Conservation (phyloP, 352 stramenopile species). For the Pythium myriotylum region DNA sequence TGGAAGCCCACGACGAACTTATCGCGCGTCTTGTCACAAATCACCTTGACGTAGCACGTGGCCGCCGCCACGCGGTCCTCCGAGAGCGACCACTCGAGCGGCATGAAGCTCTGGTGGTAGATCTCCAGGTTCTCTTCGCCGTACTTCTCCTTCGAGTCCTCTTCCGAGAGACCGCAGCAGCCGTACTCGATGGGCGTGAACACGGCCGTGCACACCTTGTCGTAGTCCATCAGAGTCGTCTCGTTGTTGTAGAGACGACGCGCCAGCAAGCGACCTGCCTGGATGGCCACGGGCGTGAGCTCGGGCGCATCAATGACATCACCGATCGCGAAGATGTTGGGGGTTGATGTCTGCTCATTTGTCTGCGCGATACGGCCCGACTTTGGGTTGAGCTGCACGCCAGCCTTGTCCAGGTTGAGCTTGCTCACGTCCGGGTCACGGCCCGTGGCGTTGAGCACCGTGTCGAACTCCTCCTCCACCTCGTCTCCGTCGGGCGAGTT, state of each 20-base stretch:
- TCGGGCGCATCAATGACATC: constrained; percentile 97
- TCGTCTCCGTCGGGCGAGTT: constrained; percentile 53
- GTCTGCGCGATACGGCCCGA: constrained; percentile 91
- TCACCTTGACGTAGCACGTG: constrained; percentile 95
- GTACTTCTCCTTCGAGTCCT: constrained; percentile 90
- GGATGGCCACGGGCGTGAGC: constrained; percentile 98
- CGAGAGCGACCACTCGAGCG: constrained; percentile 94
- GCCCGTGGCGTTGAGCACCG: constrained; percentile 95
- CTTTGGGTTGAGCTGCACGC: constrained; percentile 88
- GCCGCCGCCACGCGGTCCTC: constrained; percentile 55
- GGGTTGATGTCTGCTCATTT: constrained; percentile 93
- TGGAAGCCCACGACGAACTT: constrained; percentile 96
- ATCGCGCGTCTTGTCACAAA: constrained; percentile 90
- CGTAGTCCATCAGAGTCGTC: constrained; percentile 91
- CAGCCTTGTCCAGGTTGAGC: constrained; percentile 86
- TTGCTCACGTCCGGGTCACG: constrained; percentile 92
- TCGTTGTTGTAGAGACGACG: constrained; percentile 90
- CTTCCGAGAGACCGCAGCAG: constrained; percentile 96
- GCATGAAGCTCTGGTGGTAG: constrained; percentile 96
- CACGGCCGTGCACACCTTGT: constrained; percentile 91
- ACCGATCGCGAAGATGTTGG: constrained; percentile 97
- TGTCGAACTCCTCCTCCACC: constrained; percentile 94
- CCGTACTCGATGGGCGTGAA: constrained; percentile 99
- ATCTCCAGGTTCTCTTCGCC: constrained; percentile 93
- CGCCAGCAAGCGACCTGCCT: constrained; percentile 91